These are phyloP conservation scores for Flaveria sonorensis DNA, from an alignment of 129 eudicot species.

Conservation along the genomic window DNA sequence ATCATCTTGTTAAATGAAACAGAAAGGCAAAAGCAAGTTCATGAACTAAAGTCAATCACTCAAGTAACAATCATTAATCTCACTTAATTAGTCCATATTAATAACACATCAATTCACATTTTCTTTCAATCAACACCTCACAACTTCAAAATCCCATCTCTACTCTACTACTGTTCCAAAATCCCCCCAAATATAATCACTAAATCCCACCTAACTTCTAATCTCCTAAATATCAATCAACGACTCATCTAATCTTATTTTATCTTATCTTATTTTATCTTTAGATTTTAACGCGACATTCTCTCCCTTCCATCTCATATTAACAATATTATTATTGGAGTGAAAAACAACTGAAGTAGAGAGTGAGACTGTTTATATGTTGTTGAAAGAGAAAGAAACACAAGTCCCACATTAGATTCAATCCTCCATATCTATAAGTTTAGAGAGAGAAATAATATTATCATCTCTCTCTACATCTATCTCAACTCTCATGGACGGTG, in stretches of 20 bases:
- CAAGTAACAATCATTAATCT: conserved; percentile 3
- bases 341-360: conserved; percentile 20
- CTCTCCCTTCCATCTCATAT: conserved; percentile 19
- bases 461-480: neutral
- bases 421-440: conserved; percentile 28
- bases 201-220: neutral
- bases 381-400: conserved; percentile 34
- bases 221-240: neutral
- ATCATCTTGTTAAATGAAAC: neutral
- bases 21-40: conserved; percentile 1
- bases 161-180: neutral
- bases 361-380: conserved; percentile 22
- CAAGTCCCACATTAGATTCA: conserved; percentile 38
- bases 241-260: neutral
- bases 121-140: no score
- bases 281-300: neutral
- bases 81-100: neutral
- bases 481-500: conserved; percentile 55
- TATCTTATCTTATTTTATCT: conserved; percentile 41
- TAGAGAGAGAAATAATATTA: conserved; percentile 27
- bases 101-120: neutral
- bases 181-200: neutral
- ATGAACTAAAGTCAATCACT: conserved; percentile 16
- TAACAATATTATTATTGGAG: neutral
- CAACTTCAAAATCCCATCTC: neutral